A percentile compares a stretch with the other conserved stretches of the same genome.
Conservation (phyloP, 2,329 filamentous ascomycete genomes). For the Penicillium frequentans region DNA sequence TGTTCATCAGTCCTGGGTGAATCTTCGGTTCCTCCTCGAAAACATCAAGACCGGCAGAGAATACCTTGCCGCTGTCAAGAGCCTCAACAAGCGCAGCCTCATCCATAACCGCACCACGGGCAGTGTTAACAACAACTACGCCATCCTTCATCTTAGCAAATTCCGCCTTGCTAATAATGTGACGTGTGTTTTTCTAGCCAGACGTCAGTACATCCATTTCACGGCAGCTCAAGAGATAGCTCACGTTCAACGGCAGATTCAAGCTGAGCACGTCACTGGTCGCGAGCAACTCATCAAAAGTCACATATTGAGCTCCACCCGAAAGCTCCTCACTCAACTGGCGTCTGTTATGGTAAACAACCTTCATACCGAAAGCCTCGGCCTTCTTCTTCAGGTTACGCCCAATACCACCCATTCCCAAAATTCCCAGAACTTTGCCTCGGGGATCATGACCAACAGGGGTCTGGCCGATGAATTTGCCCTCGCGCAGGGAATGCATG, state of each 20-base stretch:
- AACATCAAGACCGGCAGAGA: conserved; percentile 73
- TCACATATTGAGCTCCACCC: conserved; percentile 49
- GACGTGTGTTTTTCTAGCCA: conserved; percentile 62
- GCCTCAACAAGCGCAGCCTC: conserved; percentile 76
- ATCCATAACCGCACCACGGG: conserved; percentile 78
- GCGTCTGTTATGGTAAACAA: conserved; percentile 73
- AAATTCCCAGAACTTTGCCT: conserved; percentile 74
- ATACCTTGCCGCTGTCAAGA: conserved; percentile 67
- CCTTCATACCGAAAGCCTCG: conserved; percentile 71
- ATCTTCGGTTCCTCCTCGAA: conserved; percentile 79
- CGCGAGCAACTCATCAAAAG: conserved; percentile 69
- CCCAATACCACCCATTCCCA: conserved; percentile 86
- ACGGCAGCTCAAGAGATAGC: conserved; percentile 29
- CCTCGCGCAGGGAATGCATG: conserved; percentile 65
- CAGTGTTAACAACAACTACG: conserved; percentile 78
- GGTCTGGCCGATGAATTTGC: conserved; percentile 64
- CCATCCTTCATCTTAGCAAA: conserved; percentile 77
- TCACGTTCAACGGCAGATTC: conserved; percentile 78
- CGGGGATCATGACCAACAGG: conserved; percentile 72
- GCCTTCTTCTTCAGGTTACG: conserved; percentile 74
- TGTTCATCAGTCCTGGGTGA: conserved; percentile 69
- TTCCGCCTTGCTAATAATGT: conserved; percentile 70
- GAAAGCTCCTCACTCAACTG: conserved; percentile 55
- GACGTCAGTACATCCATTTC: background rate
- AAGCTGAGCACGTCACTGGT: conserved; percentile 75